phyloP scores from a whole-genome alignment of 2,329 filamentous ascomycete genomes.

The Botrytis elliptica region DNA sequence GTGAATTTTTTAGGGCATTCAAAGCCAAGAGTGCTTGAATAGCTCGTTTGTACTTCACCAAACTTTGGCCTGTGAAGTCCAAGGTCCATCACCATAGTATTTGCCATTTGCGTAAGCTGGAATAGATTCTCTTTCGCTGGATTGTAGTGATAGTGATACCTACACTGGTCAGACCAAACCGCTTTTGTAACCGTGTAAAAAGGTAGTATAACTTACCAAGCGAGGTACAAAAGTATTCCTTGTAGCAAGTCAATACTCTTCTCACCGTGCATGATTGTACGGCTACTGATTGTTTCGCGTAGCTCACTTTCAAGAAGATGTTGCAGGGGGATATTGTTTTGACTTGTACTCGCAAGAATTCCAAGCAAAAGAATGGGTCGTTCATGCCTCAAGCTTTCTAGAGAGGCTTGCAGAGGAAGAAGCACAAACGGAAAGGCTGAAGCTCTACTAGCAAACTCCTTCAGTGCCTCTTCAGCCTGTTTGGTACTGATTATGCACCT shows the following conservation, averaged over 20 bases:
- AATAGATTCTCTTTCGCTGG: slow-evolving; percentile 37
- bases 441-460: slow-evolving; percentile 23
- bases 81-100: slow-evolving; percentile 37
- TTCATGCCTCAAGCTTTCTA: slow-evolving; percentile 45
- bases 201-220: slow-evolving; percentile 47
- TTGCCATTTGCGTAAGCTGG: slow-evolving; percentile 38
- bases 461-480: slow-evolving; percentile 28
- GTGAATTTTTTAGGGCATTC: background rate
- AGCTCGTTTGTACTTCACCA: background rate
- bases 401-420: slow-evolving; percentile 43
- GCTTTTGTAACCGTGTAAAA: background rate
- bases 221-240: slow-evolving; percentile 56
- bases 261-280: slow-evolving; percentile 57
- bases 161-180: slow-evolving; percentile 16
- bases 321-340: slow-evolving; percentile 51
- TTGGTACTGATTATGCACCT: slow-evolving; percentile 24
- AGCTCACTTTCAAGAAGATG: slow-evolving; percentile 58
- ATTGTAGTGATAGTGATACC: slow-evolving; percentile 39
- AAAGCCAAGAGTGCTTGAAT: slow-evolving; percentile 1
- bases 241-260: slow-evolving; percentile 56
- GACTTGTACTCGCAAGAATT: slow-evolving; percentile 51
- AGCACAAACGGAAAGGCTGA: slow-evolving; percentile 32
- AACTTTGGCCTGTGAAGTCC: slow-evolving; percentile 28
- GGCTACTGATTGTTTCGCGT: slow-evolving; percentile 54
- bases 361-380: slow-evolving; percentile 55